These are phyloP conservation scores for Globisporangium echinulatum DNA, from an alignment of 352 stramenopile species.

Conservation along the genomic window DNA sequence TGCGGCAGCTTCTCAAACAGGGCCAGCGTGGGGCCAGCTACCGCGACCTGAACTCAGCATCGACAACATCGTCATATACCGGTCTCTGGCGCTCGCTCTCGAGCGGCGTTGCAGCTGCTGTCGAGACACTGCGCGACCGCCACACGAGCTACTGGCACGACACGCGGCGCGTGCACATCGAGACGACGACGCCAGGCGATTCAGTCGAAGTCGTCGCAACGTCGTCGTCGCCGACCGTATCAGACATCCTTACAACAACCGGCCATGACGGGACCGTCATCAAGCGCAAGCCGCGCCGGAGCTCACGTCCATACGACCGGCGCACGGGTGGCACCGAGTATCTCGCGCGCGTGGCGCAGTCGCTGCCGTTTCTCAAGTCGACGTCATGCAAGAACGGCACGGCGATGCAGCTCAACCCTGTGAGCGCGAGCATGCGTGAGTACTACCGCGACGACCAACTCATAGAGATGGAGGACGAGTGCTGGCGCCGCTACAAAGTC, in stretches of 20 bases:
- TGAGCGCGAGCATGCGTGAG: conserved; percentile 39
- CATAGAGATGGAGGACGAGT: conserved; percentile 61
- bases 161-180: conserved; percentile 7
- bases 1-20: conserved; percentile 32
- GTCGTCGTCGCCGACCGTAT: not conserved
- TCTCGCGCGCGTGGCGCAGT: conserved; percentile 6
- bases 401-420: conserved; percentile 44
- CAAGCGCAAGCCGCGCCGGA: not conserved
- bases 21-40: conserved; percentile 2
- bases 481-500: conserved; percentile 65
- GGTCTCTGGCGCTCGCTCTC: not conserved
- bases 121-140: conserved; percentile 1
- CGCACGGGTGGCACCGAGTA: conserved; percentile 7
- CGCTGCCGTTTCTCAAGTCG: conserved; percentile 25
- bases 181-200: not conserved
- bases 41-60: not conserved
- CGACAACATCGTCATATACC: not conserved
- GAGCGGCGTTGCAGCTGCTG: not conserved
- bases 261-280: no score
- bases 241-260: not conserved
- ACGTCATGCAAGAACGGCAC: conserved; percentile 45
- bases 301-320: not conserved
- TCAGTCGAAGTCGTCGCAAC: not conserved
- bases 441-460: conserved; percentile 42
- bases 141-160: conserved; percentile 6